Evolutionary conservation across 164 flowering plant species (phyloP), one percentile per base, ranked within the genome.

Genomic region (Houttuynia cordata): DNA sequence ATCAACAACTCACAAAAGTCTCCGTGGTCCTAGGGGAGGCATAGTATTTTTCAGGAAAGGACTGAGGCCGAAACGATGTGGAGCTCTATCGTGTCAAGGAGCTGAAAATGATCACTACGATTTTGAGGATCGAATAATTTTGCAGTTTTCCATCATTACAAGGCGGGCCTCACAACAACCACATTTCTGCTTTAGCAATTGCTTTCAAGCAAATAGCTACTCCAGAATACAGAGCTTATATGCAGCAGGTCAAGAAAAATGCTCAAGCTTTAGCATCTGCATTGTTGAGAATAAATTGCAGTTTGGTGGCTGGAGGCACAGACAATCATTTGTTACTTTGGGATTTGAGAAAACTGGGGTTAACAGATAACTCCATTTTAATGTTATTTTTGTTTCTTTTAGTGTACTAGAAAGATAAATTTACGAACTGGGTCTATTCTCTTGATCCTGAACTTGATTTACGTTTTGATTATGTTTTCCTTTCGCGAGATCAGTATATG

Each of bases 81-180:
- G 87, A 21, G 34, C 72, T 62, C 68, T 62, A 64, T 60, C 62
- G 63, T 67, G 56, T 74, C 78, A 76, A 19, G 79, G 79, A 40
- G 88, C 76, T 69, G 83, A 75, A n/a, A 64, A 65, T 65, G 75
- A 77, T 42, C 77, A 64, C 10, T 88, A 80, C 78, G 96, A 92
- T 70, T 84, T 81, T 62, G 98, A 89, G 74, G 95, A 88, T 5
- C 81, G 70, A 75, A 85, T 92, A 66, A 85, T 58, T 87, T 87
- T 76, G 95, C 98, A 60, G 93, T 92, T 17, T 83, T 80, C 64
- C 98, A 41, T 81, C 93, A 21, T 53, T 85, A 64, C 98, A 92
- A 79, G 98, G 98, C 59, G 98, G 96, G 6, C 98, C 98, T 15
- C 96, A 92, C 72, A 92, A 89, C 64, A 87, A 92, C 66, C 96